These are phyloP conservation scores for Stentor roeselii DNA, from an alignment of 73 alveolate genomes.

Conservation along the genomic window DNA sequence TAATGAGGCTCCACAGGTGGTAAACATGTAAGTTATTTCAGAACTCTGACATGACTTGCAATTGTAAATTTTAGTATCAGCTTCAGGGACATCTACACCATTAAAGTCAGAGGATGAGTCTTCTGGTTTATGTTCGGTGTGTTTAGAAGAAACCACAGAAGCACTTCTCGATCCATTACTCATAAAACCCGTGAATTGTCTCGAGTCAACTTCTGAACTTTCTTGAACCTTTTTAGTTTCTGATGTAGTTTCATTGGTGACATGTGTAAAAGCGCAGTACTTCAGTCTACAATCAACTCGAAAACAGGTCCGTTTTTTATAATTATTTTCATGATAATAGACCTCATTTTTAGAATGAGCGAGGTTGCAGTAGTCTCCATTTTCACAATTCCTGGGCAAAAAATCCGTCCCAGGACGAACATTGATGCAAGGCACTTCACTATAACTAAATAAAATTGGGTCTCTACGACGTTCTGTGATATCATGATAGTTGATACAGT, in stretches of 20 bases:
- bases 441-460: background rate
- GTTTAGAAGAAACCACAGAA: no score
- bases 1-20: no score
- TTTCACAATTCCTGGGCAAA: background rate
- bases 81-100: no score
- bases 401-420: background rate
- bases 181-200: no score
- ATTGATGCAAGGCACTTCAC: background rate
- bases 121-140: no score
- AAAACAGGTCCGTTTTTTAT: background rate
- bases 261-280: background rate
- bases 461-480: background rate
- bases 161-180: no score
- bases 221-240: background rate
- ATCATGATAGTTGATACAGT: background rate
- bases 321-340: background rate
- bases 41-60: no score
- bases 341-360: conserved; percentile 16
- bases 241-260: background rate
- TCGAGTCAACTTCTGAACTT: background rate
- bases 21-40: no score
- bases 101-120: no score
- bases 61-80: no score
- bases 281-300: background rate
- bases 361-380: conserved; percentile 8